phyloP scores from a whole-genome alignment of 805 yeast genomes.

The Ogataea polymorpha region DNA sequence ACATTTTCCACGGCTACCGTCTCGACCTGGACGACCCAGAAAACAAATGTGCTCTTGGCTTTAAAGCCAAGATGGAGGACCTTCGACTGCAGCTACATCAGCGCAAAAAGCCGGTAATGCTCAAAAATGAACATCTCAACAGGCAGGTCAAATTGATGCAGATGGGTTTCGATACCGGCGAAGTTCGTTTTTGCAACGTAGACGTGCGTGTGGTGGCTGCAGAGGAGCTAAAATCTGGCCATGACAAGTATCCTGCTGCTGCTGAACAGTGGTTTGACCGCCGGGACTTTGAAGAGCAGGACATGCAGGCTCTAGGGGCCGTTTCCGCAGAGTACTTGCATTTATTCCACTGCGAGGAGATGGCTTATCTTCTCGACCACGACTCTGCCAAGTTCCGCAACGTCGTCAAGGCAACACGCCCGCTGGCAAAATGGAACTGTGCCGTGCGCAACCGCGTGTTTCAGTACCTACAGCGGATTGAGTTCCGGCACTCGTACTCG shows the following conservation, averaged over 20 bases:
- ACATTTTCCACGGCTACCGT: conserved; percentile 66
- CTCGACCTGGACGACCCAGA: conserved; percentile 42
- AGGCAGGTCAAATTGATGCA: conserved; percentile 48
- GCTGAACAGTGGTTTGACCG: conserved; percentile 62
- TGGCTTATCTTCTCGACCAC: conserved; percentile 68
- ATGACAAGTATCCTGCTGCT: conserved; percentile 19
- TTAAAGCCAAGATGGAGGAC: conserved; percentile 55
- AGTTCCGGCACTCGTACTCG: conserved; percentile 40
- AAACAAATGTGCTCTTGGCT: conserved; percentile 53
- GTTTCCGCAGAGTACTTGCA: conserved; percentile 54
- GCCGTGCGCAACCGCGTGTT: conserved; percentile 59
- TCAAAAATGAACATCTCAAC: conserved; percentile 47
- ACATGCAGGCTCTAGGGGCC: conserved; percentile 34
- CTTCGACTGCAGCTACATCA: conserved; percentile 65
- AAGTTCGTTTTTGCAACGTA: conserved; percentile 48
- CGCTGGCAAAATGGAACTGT: conserved; percentile 79
- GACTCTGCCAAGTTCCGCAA: conserved; percentile 48
- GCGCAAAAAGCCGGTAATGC: conserved; percentile 44
- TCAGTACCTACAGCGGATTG: conserved; percentile 52
- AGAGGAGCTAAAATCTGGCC: conserved; percentile 28
- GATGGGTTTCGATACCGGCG: conserved; percentile 63
- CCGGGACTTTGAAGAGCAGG: conserved; percentile 56
- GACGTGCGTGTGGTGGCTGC: conserved; percentile 61
- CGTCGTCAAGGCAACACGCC: conserved; percentile 67
- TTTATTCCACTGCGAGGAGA: conserved; percentile 62